phyloP scores from a whole-genome alignment of 768 basidiomycete genomes.

The Butyriboletus loyo region DNA sequence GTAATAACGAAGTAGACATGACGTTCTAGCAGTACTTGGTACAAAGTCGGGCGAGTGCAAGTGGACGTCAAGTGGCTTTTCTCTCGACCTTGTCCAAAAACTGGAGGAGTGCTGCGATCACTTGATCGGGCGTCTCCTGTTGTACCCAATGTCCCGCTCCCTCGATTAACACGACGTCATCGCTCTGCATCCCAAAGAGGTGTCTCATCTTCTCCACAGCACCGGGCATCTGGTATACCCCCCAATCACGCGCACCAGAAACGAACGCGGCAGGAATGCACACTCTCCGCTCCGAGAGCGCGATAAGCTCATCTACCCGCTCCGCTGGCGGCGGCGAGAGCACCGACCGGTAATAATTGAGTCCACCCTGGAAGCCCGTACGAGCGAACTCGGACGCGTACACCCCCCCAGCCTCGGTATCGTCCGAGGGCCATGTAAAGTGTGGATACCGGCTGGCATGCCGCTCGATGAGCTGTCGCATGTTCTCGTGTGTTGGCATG shows the following conservation, averaged over 20 bases:
- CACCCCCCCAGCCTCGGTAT: slow-evolving; percentile 39
- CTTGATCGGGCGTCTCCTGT: slow-evolving; percentile 48
- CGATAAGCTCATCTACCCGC: slow-evolving; percentile 39
- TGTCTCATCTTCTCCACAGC: slow-evolving; percentile 42
- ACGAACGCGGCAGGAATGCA: slow-evolving; percentile 57
- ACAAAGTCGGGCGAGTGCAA: not conserved
- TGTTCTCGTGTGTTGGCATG: slow-evolving; percentile 52
- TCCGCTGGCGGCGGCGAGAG: slow-evolving; percentile 30
- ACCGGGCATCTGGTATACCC: slow-evolving; percentile 53
- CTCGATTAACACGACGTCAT: slow-evolving; percentile 49
- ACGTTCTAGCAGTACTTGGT: not conserved
- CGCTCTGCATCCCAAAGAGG: slow-evolving; percentile 34
- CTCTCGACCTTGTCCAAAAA: slow-evolving; percentile 36
- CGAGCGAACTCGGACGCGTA: slow-evolving; percentile 48
- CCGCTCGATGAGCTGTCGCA: slow-evolving; percentile 46
- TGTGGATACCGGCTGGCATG: slow-evolving; percentile 30
- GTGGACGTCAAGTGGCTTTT: not conserved
- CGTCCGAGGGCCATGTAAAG: slow-evolving; percentile 46
- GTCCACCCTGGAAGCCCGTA: slow-evolving; percentile 63
- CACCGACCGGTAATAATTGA: slow-evolving; percentile 52
- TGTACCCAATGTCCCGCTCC: slow-evolving; percentile 66
- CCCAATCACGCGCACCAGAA: slow-evolving; percentile 57
- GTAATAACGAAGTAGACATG: slow-evolving; percentile 10
- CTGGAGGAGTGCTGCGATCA: slow-evolving; percentile 38
- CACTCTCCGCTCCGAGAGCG: slow-evolving; percentile 46